Conservation (phyloP, 768 basidiomycete species). For the Coprinellus micaceus region DNA sequence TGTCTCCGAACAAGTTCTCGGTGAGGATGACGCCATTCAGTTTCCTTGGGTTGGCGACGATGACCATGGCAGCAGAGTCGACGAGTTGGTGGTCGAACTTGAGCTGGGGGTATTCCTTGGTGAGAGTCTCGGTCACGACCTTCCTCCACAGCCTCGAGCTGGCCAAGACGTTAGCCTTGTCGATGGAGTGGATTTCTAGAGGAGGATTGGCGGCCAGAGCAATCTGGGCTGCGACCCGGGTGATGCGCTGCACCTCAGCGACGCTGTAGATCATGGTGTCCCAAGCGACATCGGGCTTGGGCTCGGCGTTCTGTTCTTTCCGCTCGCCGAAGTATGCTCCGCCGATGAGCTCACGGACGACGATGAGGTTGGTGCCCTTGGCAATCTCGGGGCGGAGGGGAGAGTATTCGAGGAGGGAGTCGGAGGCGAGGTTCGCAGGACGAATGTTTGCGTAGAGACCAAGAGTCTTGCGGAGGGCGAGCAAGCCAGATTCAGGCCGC, state of each 20-base stretch:
- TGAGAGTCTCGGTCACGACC: slow-evolving; percentile 81
- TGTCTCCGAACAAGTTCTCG: slow-evolving; percentile 95
- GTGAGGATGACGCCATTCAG: slow-evolving; percentile 94
- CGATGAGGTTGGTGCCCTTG: slow-evolving; percentile 84
- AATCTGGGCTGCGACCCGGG: slow-evolving; percentile 91
- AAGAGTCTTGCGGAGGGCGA: slow-evolving; percentile 83
- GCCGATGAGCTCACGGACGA: slow-evolving; percentile 94
- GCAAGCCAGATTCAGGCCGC: slow-evolving; percentile 89
- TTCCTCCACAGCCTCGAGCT: slow-evolving; percentile 92
- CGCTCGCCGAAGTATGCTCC: slow-evolving; percentile 94
- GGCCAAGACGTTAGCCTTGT: slow-evolving; percentile 98
- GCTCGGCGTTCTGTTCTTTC: slow-evolving; percentile 74
- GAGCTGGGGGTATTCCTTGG: slow-evolving; percentile 84
- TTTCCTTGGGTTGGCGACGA: slow-evolving; percentile 85
- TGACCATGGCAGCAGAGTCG: slow-evolving; percentile 94
- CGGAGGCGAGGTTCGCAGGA: slow-evolving; percentile 91
- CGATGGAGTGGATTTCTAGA: slow-evolving; percentile 85
- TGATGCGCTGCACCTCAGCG: slow-evolving; percentile 88
- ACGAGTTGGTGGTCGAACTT: slow-evolving; percentile 88
- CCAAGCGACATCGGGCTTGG: slow-evolving; percentile 70
- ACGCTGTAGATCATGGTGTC: slow-evolving; percentile 94
- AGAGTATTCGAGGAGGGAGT: slow-evolving; percentile 80
- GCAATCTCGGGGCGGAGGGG: slow-evolving; percentile 87
- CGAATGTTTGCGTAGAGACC: slow-evolving; percentile 98
- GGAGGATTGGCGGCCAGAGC: slow-evolving; percentile 82